These are phyloP conservation scores for Dinochytrium kinnereticum DNA, from an alignment of 371 early-diverging fungal genomes.

Conservation along the genomic window DNA sequence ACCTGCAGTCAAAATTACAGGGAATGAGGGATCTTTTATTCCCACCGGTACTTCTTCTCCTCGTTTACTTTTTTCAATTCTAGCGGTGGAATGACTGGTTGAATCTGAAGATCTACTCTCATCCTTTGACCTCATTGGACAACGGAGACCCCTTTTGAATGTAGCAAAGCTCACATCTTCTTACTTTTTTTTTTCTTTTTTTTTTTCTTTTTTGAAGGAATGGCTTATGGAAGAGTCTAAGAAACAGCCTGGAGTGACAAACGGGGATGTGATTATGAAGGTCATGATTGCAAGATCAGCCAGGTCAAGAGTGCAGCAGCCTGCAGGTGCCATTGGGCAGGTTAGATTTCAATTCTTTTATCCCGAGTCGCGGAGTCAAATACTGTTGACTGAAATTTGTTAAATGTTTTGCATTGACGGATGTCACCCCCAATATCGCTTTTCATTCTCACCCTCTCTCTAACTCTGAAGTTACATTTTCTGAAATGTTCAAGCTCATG, in stretches of 20 bases:
- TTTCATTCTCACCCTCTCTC: no score
- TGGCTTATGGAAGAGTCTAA: conserved; percentile 18
- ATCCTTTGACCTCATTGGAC: no score
- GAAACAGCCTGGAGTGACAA: conserved; percentile 5
- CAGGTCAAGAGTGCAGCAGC: not conserved
- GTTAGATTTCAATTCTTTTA: not conserved
- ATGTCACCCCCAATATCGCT: no score
- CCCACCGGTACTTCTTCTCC: conserved; percentile 9
- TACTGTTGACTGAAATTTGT: no score
- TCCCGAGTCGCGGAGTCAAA: no score
- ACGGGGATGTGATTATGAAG: not conserved
- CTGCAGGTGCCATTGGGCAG: conserved; percentile 15
- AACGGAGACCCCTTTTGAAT: no score
- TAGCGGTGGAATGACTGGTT: no score
- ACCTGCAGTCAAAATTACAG: not conserved
- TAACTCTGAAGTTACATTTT: no score
- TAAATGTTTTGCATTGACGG: no score
- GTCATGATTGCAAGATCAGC: not conserved
- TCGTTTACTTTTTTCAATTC: not conserved
- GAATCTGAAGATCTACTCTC: no score
- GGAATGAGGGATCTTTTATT: conserved; percentile 16
- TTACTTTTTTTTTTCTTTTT: no score
- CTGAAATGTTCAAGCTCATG: not conserved
- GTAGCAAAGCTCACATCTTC: no score
- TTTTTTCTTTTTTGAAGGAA: not conserved